Evolutionary conservation across 345 rosid species (phyloP).

Genomic region (Cardiospermum halicacabum): DNA sequence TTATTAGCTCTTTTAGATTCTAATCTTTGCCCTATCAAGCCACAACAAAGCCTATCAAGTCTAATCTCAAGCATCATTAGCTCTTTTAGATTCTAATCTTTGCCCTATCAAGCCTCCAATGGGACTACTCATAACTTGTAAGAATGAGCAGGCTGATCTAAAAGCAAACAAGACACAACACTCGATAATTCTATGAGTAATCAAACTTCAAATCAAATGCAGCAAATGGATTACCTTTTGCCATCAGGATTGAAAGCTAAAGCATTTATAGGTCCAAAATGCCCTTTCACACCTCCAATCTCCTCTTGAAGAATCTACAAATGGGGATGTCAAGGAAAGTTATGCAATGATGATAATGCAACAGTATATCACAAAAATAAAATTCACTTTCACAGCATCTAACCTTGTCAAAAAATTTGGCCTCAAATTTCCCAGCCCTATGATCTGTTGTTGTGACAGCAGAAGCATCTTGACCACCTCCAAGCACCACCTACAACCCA

Average conservation of each 20-base stretch:
- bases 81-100: no score
- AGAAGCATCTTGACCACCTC: slow-evolving; percentile 99
- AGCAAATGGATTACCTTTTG: slow-evolving; percentile 50
- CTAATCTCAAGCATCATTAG: no score
- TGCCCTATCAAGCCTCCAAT: background rate
- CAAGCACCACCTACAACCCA: slow-evolving; percentile 84
- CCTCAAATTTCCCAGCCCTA: slow-evolving; percentile 97
- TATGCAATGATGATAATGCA: background rate
- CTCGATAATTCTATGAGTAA: background rate
- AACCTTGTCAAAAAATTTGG: slow-evolving; percentile 89
- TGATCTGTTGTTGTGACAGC: slow-evolving; percentile 95
- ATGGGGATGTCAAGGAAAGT: background rate
- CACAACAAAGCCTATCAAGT: no score
- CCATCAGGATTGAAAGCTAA: slow-evolving; percentile 96
- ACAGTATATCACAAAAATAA: background rate
- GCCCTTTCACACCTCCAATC: slow-evolving; percentile 97
- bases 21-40: no score
- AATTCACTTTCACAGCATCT: background rate
- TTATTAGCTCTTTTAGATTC: no score
- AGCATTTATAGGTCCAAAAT: slow-evolving; percentile 95
- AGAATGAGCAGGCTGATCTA: background rate
- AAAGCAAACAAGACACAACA: background rate
- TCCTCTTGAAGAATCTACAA: slow-evolving; percentile 76
- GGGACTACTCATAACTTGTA: background rate
- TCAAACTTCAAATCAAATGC: background rate